Percentiles rank a stretch among this genome's conserved stretches.
Conservation (phyloP, 2,329 filamentous ascomycete genomes). For the Phialemonium atrogriseum region DNA sequence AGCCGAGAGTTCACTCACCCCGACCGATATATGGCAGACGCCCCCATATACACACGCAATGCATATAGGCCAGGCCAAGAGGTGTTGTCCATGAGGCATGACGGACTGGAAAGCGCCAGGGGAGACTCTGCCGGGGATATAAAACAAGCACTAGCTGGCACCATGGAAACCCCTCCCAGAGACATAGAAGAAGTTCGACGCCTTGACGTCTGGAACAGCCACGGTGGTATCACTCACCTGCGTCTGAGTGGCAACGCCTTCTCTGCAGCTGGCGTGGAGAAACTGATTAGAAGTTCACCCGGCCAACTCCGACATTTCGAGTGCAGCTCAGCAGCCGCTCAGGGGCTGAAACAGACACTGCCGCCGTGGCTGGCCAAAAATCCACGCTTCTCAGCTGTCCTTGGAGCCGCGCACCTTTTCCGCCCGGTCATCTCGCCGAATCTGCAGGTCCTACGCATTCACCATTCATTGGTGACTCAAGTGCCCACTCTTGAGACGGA, state of each 20-base stretch:
- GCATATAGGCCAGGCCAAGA: conserved; percentile 13
- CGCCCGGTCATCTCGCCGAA: conserved; percentile 45
- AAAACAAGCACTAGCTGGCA: conserved; percentile 20
- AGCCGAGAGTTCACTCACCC: conserved; percentile 37
- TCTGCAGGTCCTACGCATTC: conserved; percentile 43
- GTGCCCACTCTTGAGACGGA: conserved; percentile 35
- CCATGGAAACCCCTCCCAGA: conserved; percentile 4
- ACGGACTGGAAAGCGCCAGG: conserved; percentile 21
- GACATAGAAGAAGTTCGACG: conserved; percentile 11
- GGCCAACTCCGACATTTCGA: conserved; percentile 45
- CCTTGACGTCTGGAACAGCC: conserved; percentile 15
- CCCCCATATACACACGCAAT: conserved; percentile 30
- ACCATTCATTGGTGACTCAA: conserved; percentile 53
- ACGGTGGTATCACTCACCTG: conserved; percentile 42
- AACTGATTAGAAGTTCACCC: conserved; percentile 30
- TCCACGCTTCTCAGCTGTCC: conserved; percentile 30
- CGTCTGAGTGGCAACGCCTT: conserved; percentile 42
- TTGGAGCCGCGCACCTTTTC: conserved; percentile 38
- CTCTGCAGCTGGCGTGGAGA: conserved; percentile 32
- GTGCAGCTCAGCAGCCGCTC: conserved; percentile 34
- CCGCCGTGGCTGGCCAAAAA: conserved; percentile 18
- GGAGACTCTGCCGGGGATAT: conserved; percentile 23
- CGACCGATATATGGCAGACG: conserved; percentile 38
- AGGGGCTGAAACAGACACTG: conserved; percentile 6
- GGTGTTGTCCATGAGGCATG: conserved; percentile 22